Conservation (phyloP, 352 stramenopile genomes). For the Phytophthora meadii region DNA sequence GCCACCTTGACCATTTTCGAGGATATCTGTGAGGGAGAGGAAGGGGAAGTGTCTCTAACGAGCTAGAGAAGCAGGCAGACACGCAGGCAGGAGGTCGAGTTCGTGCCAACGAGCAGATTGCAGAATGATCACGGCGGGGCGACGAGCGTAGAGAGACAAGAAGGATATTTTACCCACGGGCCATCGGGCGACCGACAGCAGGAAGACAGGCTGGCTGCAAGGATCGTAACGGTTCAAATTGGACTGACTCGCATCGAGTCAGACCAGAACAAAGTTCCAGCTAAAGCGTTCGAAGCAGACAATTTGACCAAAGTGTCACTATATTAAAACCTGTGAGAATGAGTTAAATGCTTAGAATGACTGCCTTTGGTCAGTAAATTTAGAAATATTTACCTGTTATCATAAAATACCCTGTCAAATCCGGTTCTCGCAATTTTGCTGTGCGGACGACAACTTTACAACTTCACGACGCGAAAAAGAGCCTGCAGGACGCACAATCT, state of each 20-base stretch:
- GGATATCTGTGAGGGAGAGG: constrained; percentile 3
- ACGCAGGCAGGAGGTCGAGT: constrained; percentile 19
- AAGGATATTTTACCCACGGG: constrained; percentile 14
- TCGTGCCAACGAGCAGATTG: constrained; percentile 35
- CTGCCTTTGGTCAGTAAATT: neutral
- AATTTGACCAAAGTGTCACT: constrained; percentile 5
- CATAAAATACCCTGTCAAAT: neutral
- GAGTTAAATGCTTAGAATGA: neutral
- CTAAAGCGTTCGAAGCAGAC: constrained; percentile 9
- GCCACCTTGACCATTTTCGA: constrained; percentile 42
- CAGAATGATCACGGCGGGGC: constrained; percentile 29
- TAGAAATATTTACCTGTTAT: neutral
- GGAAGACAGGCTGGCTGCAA: constrained; percentile 18
- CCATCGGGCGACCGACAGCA: neutral
- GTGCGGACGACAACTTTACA: constrained; percentile 23
- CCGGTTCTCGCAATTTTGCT: constrained; percentile 16
- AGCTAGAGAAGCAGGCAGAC: constrained; percentile 9
- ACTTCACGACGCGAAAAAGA: constrained; percentile 32
- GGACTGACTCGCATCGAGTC: constrained; percentile 31
- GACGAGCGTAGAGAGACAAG: constrained; percentile 11
- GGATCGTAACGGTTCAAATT: constrained; percentile 33
- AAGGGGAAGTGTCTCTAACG: constrained; percentile 14
- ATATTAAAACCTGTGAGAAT: neutral
- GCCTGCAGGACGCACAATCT: constrained; percentile 12
- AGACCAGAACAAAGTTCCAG: constrained; percentile 28